These are phyloP conservation scores for Fistulinella prunicolor DNA, from an alignment of 768 basidiomycete species.

Conservation along the genomic window DNA sequence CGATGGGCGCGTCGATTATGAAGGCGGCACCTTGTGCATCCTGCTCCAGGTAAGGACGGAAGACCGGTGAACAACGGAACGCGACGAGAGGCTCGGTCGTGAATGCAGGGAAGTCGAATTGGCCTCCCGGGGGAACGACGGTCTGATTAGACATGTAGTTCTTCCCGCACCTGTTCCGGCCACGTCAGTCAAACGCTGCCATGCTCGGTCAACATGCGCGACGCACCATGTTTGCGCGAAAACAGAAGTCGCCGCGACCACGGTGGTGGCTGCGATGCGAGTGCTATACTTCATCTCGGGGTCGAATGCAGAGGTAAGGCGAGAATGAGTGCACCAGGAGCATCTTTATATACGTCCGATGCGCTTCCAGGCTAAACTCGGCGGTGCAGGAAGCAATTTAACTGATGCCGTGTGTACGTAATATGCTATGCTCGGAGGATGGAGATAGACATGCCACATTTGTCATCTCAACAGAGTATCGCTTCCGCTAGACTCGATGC, in stretches of 20 bases:
- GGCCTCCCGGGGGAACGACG: slow-evolving; percentile 44
- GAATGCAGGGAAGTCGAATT: slow-evolving; percentile 37
- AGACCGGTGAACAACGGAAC: slow-evolving; percentile 45
- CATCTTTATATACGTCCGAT: not conserved
- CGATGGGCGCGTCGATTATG: slow-evolving; percentile 40
- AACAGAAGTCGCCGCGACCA: slow-evolving; percentile 12
- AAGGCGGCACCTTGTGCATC: slow-evolving; percentile 30
- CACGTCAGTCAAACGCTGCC: not conserved
- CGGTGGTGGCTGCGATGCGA: not conserved
- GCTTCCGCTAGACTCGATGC: too few relatives aligned
- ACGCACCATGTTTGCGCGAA: slow-evolving; percentile 29
- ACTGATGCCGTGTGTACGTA: too few relatives aligned
- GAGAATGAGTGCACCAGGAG: too few relatives aligned
- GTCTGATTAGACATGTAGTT: slow-evolving; percentile 42
- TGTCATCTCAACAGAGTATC: too few relatives aligned
- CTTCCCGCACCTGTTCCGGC: slow-evolving; percentile 46
- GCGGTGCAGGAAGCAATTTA: too few relatives aligned
- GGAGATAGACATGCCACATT: too few relatives aligned
- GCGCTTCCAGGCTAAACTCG: too few relatives aligned
- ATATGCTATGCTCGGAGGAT: too few relatives aligned
- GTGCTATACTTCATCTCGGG: slow-evolving; percentile 16
- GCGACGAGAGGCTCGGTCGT: slow-evolving; percentile 40
- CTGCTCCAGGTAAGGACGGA: slow-evolving; percentile 46
- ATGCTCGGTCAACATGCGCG: not conserved
- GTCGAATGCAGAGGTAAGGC: not conserved